Base-by-base conservation (phyloP, 2,329 filamentous ascomycete genomes). In the Dothideomycetes sp. region DNA sequence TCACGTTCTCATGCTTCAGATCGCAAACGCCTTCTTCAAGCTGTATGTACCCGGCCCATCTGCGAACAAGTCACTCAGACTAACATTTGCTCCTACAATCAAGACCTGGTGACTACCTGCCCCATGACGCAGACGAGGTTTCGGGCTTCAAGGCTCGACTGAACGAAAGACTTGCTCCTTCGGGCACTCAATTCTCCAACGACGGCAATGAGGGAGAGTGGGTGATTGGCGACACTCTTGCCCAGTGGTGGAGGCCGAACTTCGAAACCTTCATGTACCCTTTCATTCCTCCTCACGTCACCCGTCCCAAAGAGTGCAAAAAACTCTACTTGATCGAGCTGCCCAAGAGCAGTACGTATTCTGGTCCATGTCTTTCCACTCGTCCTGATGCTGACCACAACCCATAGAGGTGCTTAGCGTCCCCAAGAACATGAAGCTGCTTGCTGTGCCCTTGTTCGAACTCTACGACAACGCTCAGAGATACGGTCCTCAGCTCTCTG, bases 261-360 rank as follows among this genome's bases (percentile, higher is more conserved):
- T 95, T 96, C 60, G 91, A 98, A 71, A 96, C 91, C 2, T 96
- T 96, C 71, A 95, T 98, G 87, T 98, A 98, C 61, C 91, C 91
- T 1, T 98, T 95, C 64, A 82, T 96, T 43, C 91, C 91, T 6
- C 86, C 88, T 13, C 91, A 98, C 65, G 86, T 95, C 47, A 95
- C 89, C 13, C 74, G 91, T 38, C 91, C 91, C 6, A 98, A 98
- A 70, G 91, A 98, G 69, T 94, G 89, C 70, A 98, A 98, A 72
- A 98, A 98, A 73, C 73, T 96, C 29, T 98, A 96, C 64, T 87
- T 96, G 47, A 94, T 98, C 50, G 85, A 94, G 61, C 70, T 98
- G 19, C 91, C 91, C 0, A 79, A 87, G 62, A 87, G 82, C 53
- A 96, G 87, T 94, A 73, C 46, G 69, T 78, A 4, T n/a, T n/a